Evolutionary conservation across 2,329 filamentous ascomycete genomes (phyloP), one percentile per base, ranked within the genome.

Genomic region (Alternaria viburni): DNA sequence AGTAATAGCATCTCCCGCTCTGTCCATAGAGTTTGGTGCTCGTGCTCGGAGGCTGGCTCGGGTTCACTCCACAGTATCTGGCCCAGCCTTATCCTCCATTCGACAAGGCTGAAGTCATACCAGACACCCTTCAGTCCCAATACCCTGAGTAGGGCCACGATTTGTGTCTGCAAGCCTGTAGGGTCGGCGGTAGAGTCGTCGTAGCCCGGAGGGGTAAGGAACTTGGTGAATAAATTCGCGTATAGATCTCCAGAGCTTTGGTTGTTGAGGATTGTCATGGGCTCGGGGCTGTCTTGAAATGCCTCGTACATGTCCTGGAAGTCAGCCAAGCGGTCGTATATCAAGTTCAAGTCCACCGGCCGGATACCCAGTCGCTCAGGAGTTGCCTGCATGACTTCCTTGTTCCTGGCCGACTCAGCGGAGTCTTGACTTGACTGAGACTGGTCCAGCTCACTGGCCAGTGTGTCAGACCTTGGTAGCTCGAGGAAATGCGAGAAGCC

Each of bases 91-190:
- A 93, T 90, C 41, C 91, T 86, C 90, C 90, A 93, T 74, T 93
- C 90, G 7, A 93, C 88, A 30, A 89, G 85, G 19, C 89, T 90
- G 68, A 93, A 91, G 77, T 93, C 90, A 55, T 91, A 86, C 91
- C 91, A 93, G 49, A 91, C 86, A 59, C 90, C 89, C 57, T 88
- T 85, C 8, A 87, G 81, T 0, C 86, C 87, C 47, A 93, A 83
- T 10, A 90, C 86, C 73, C 88, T 88, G 49, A 93, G 84, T 17
- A 93, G 80, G 5, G 88, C 86, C 68, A 89, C 84, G 59, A 93
- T 92, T 74, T 93, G 91, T 36, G 91, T 88, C 46, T 89, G 85
- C 19, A 93, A 81, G 57, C 90, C 73, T 81, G 85, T 79, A 87
- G 89, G 64, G 86, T 86, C 61, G 85, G 84, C 67, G 80, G 85